Evolutionary conservation across 805 yeast genomes (phyloP).

Genomic region (Limtongia smithiae): DNA sequence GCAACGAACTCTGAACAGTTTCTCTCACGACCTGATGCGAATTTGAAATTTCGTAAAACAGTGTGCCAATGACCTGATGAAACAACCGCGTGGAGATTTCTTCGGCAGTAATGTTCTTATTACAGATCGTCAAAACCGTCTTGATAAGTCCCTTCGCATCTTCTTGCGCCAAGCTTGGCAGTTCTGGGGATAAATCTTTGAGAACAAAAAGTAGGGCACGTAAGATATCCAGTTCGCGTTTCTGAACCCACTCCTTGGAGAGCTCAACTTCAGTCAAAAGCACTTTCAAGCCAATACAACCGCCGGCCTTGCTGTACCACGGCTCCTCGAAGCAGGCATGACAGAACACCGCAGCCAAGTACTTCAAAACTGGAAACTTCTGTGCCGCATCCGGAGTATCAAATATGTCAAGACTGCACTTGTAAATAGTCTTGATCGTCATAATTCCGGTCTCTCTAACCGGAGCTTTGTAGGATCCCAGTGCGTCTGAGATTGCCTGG

Average conservation of each 20-base stretch:
- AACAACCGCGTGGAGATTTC: conserved; percentile 68
- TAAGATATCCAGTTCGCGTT: conserved; percentile 77
- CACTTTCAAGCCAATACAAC: conserved; percentile 75
- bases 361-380: conserved; percentile 69
- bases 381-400: conserved; percentile 64
- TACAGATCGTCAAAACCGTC: conserved; percentile 62
- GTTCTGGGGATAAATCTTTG: conserved; percentile 84
- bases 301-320: conserved; percentile 82
- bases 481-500: conserved; percentile 71
- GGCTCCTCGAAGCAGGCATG: conserved; percentile 90
- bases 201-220: conserved; percentile 85
- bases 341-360: conserved; percentile 74
- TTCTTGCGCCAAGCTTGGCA: conserved; percentile 72
- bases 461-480: conserved; percentile 68
- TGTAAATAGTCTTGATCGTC: conserved; percentile 59
- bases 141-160: conserved; percentile 67
- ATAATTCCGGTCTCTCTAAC: conserved; percentile 70
- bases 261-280: conserved; percentile 64
- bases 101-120: conserved; percentile 55
- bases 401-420: conserved; percentile 61
- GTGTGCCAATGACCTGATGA: conserved; percentile 77
- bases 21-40: conserved; percentile 78
- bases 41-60: conserved; percentile 89
- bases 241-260: conserved; percentile 68
- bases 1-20: conserved; percentile 70